These are phyloP conservation scores for Arxiozyma telluris DNA, from an alignment of 1,139 yeast species.

Conservation along the genomic window DNA sequence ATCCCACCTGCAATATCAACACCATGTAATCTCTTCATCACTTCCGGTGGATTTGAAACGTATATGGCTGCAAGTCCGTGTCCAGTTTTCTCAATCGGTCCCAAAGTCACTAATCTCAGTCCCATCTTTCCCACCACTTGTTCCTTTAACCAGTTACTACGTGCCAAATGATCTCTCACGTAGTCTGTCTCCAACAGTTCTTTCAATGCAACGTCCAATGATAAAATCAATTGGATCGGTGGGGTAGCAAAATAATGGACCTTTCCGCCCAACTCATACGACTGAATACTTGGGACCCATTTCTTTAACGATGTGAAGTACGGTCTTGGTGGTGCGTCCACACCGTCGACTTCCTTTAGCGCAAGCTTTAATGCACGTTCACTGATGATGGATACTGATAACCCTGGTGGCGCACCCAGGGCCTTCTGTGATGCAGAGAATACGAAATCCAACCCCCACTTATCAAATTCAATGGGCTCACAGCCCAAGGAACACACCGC, in stretches of 20 bases:
- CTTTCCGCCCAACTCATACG: conserved; percentile 63
- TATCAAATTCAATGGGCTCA: conserved; percentile 75
- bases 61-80: conserved; percentile 84
- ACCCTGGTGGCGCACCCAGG: conserved; percentile 89
- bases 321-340: conserved; percentile 23
- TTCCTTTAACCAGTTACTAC: conserved; percentile 58
- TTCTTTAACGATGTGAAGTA: conserved; percentile 70
- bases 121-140: conserved; percentile 46
- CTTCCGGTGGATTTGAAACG: conserved; percentile 63
- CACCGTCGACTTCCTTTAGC: conserved; percentile 20
- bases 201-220: conserved; percentile 67
- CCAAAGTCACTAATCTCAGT: conserved; percentile 55
- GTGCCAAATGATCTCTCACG: conserved; percentile 51
- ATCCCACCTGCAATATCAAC: conserved; percentile 86
- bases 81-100: conserved; percentile 52
- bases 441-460: conserved; percentile 84
- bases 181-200: conserved; percentile 45
- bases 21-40: conserved; percentile 51
- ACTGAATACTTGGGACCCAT: conserved; percentile 86
- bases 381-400: conserved; percentile 69
- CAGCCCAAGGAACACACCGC: conserved; percentile 93
- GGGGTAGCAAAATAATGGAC: conserved; percentile 93
- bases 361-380: conserved; percentile 64
- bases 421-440: conserved; percentile 95
- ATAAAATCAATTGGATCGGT: conserved; percentile 77